Evolutionary conservation across 1,284 basidiomycete species (phyloP), one percentile per base, ranked within the genome.

Genomic region (Trichosporon faecale): DNA sequence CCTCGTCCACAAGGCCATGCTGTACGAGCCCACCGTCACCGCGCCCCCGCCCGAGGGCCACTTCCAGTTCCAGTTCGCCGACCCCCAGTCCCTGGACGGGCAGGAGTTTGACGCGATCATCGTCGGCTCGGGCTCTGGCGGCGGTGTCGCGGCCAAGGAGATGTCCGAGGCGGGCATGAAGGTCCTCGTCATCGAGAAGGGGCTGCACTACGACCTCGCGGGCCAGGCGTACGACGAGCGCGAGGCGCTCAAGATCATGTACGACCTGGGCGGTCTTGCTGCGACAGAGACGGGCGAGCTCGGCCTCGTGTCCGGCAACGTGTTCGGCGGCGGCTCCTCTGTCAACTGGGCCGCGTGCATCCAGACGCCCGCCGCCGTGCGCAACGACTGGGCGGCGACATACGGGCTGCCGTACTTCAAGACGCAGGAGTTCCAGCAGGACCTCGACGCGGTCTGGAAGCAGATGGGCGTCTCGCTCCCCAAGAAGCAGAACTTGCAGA

Each of bases 261-360:
- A 84, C 75, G 83, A 85, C 70, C 73, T 73, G 3, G 78, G 78
- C 16, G 85, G 84, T 0, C 74, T 85, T 33, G 68, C 85, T 55
- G 79, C 80, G 12, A 80, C 78, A 25, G 83, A 85, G 61, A 78
- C 82, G 60, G 80, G 83, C 3, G 76, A 78, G 27, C 74, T 85
- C 68, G 82, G 78, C 63, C 68, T 86, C 25, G 74, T 86, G 3
- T 82, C 83, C 3, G 85, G 82, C 0, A 77, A 78, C 16, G 82
- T 80, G 18, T 85, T 85, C 29, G 85, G 85, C 6, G 85, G 85
- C 4, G 85, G 85, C 14, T 83, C 82, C 0, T 78, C 82, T 23
- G 80, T 86, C 77, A 86, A 86, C 75, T 86, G 85, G 85, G 83
- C 83, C 0, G 85, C 84, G 2, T 82, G 78, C 70, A 74, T 84